Evolutionary conservation across 1,284 basidiomycete species (phyloP).

Genomic region (Gymnopus androsaceus): DNA sequence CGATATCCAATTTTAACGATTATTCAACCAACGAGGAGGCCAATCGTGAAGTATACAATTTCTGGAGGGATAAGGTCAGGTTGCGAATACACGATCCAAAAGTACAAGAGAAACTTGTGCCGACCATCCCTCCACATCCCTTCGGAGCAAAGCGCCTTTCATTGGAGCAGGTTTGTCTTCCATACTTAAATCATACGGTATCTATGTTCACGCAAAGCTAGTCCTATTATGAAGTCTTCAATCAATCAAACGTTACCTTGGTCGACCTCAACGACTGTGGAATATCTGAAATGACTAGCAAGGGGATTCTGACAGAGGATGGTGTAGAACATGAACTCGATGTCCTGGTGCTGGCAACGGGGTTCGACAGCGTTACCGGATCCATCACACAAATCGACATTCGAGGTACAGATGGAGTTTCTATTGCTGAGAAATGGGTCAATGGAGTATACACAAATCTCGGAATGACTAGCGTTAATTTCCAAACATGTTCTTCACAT

Average conservation of each 20-base stretch:
- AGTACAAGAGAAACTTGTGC: slow-evolving; percentile 26
- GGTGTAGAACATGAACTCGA: slow-evolving; percentile 26
- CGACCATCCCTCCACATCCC: slow-evolving; percentile 22
- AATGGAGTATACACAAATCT: slow-evolving; percentile 25
- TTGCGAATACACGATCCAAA: slow-evolving; percentile 22
- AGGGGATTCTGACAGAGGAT: slow-evolving; percentile 23
- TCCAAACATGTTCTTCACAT: slow-evolving; percentile 30
- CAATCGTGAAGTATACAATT: slow-evolving; percentile 25
- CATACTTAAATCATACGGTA: too few species aligned
- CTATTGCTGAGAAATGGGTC: slow-evolving; percentile 26
- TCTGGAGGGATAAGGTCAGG: slow-evolving; percentile 28
- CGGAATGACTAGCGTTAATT: slow-evolving; percentile 22
- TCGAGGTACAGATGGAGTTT: slow-evolving; percentile 20
- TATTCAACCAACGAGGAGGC: slow-evolving; percentile 20
- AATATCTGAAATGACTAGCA: slow-evolving; percentile 21
- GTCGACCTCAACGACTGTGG: slow-evolving; percentile 26
- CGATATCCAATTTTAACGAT: slow-evolving; percentile 22
- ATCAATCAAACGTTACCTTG: slow-evolving; percentile 25
- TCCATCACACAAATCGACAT: slow-evolving; percentile 27
- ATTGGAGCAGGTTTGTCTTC: slow-evolving; percentile 22
- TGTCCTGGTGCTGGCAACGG: slow-evolving; percentile 26
- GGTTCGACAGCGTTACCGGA: slow-evolving; percentile 29
- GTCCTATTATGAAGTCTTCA: slow-evolving; percentile 28
- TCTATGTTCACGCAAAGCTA: too few species aligned
- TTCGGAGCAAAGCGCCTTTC: slow-evolving; percentile 25